These are phyloP conservation scores for Pichiaceae sp. DNA, from an alignment of 1,139 yeast genomes.

Conservation along the genomic window DNA sequence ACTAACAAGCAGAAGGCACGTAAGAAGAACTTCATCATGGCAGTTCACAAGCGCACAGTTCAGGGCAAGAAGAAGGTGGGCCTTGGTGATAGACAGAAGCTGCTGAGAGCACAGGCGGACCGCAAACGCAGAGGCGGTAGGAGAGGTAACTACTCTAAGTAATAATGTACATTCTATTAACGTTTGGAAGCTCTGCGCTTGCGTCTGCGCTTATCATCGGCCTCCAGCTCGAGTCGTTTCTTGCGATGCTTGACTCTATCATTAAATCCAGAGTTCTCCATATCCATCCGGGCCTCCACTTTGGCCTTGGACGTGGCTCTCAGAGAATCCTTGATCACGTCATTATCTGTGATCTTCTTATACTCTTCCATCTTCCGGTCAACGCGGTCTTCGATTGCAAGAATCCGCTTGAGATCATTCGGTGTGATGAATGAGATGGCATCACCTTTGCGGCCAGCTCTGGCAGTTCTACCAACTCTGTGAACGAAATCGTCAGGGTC, in stretches of 20 bases:
- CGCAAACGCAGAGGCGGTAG: constrained; percentile 75
- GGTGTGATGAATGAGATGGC: constrained; percentile 72
- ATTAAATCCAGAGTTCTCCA: constrained; percentile 88
- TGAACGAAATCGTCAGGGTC: constrained; percentile 96
- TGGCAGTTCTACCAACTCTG: constrained; percentile 99
- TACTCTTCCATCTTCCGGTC: constrained; percentile 69
- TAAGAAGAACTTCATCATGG: constrained; percentile 98
- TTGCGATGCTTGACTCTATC: constrained; percentile 54
- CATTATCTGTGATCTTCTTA: constrained; percentile 63
- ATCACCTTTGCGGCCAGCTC: constrained; percentile 85
- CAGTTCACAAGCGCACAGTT: constrained; percentile 89
- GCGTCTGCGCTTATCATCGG: constrained; percentile 2
- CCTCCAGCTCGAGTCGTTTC: constrained; percentile 14
- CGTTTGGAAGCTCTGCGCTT: neutral
- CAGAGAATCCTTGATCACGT: constrained; percentile 63
- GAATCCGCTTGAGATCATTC: constrained; percentile 71
- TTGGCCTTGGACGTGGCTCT: constrained; percentile 71
- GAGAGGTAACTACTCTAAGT: constrained; percentile 7
- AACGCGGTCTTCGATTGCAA: constrained; percentile 81
- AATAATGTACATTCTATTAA: constrained; percentile 1
- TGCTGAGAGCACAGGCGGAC: constrained; percentile 73
- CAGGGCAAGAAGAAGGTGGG: constrained; percentile 91
- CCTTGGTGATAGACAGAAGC: constrained; percentile 82
- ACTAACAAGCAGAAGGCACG: constrained; percentile 94
- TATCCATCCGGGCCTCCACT: constrained; percentile 83